Base-by-base conservation (phyloP, 805 yeast species). In the Kazachstania psychrophila region DNA sequence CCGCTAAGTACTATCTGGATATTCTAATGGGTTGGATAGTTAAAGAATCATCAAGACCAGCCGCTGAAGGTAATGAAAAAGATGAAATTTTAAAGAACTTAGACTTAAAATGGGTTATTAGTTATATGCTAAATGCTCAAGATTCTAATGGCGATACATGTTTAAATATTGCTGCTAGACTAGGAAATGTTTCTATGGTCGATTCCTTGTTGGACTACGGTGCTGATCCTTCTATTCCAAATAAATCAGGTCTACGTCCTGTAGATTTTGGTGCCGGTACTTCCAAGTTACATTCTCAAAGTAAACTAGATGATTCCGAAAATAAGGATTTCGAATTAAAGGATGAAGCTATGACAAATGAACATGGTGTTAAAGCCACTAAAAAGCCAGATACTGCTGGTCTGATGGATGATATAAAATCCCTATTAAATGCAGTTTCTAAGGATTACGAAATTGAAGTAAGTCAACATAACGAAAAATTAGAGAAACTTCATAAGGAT, bases 111-210 rank as follows among this genome's bases (percentile, higher is more conserved):
- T 65, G 70, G 51, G 75, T 80, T 45, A 77, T 80, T 65, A 65
- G 72, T 13, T 74, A 77, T 33, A 73, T 92, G 48, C 79, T 89
- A 36, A 89, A 92, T 55, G 81, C 82, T n/a, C 84, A 80, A 44
- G 98, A 92, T 61, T 67, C 76, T 37, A 88, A 88, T 51, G 98
- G 98, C 18, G 96, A 92, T 56, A 92, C 98, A 0, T 88, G 96
- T 33, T 66, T 92, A 42, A 94, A 88, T 54, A 83, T 92, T 38
- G 94, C 94, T 0, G 92, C 96, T 0, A 73, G 94, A 48, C 74
- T 92, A 18, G 94, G 94, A 7, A 82, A 84, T 55, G 74, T 77
- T 32, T 77, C 81, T 31, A 72, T 92, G 38, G 88, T 82, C 8
- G 85, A 82, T 44, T 84, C 81, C 43, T 67, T 92, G 33, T 59